Base-by-base conservation (phyloP, 2,329 filamentous ascomycete genomes). In the Waltergamsia citrina region DNA sequence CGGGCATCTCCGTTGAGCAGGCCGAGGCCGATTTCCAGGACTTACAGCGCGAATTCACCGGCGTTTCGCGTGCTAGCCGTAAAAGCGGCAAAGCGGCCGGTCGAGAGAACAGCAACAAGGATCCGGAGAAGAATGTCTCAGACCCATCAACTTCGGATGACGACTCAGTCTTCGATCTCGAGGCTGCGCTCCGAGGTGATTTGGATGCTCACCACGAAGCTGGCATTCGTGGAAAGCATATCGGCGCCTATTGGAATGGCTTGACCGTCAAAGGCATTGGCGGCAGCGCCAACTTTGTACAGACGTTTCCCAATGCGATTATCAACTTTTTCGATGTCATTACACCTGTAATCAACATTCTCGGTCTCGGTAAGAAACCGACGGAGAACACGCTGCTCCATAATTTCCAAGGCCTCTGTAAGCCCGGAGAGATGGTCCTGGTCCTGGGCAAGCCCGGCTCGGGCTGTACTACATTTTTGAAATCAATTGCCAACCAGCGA, bases 341-440 rank as follows among this genome's bases (percentile, higher is more conserved):
- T 38, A 72, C 72, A 4, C 85, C 81, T 0, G 53, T 78, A 33
- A 72, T 72, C 57, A 64, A 62, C 14, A 47, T 86, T 8, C 58
- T 88, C 2, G 81, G 83, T 0, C 49, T 77, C 12, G 75, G 77
- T 1, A 74, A 73, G 37, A 84, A 83, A 52, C 78, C 78, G 3
- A 65, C 64, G 21, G 81, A 93, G 51, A 72, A 79, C 26, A 79
- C 85, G 6, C 78, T 94, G 29, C 59, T 94, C 17, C 69, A 85
- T 40, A 65, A 73, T 42, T 92, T 88, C 60, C 68, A 66, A 33
- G 82, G 81, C 21, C 68, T 83, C 2, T 74, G 77, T 37, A 78
- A 80, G 42, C 83, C 85, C 0, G 88, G 87, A 1, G 87, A 94
- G 63, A 94, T 94, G 86, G 72, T 90, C 0, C 65, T 93, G 3